Base-by-base conservation (phyloP, 1,284 basidiomycete genomes). In the Meripilus lineatus region DNA sequence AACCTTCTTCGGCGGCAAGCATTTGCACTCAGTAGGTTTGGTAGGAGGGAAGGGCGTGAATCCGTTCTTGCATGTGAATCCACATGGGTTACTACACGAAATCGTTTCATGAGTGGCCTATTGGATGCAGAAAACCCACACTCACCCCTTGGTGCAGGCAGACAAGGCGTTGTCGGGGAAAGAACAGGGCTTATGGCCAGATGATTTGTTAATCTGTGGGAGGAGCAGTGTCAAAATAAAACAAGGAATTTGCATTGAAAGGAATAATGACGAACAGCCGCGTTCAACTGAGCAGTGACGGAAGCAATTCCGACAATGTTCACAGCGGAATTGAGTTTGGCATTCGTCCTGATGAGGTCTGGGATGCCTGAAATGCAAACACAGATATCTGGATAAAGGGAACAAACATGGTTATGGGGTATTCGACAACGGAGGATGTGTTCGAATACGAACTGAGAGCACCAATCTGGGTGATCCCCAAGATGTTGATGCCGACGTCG, bases 11-110 rank as follows among this genome's bases (percentile, higher is more conserved):
- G 72, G 72, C 21, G 58, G 44, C 1, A 52, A 37, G 55, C 75
- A 76, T 22, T 68, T 57, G 51, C 75, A 78, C 13, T 55, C 44
- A 1, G 55, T 67, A 10, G 57, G 60, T 21, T 48, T 57, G 54
- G 44, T 54, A 50, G 40, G 55, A 5, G 67, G 66, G n/a, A 60
- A 67, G 5, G 58, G 42, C 6, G 46, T 47, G 43, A 57, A 75
- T 49, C 72, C 72, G 50, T 74, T 61, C 34, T 58, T 66, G 63
- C 74, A 77, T 1, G 51, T 51, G 50, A 75, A 77, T 25, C 63
- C 62, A 49, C 75, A 77, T 4, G 69, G 64, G 45, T 64, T 58
- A 4, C 61, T 52, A 41, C 22, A 21, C 11, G n/a, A 10, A 10
- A 30, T 30, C 28, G n/a, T 30, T 8, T 30, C 10, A 30, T 8